A percentile compares a stretch with the other conserved stretches of the same genome.
These are phyloP conservation scores for Talaromyces sp. DNA, from an alignment of 2,329 filamentous ascomycete species.

Conservation along the genomic window DNA sequence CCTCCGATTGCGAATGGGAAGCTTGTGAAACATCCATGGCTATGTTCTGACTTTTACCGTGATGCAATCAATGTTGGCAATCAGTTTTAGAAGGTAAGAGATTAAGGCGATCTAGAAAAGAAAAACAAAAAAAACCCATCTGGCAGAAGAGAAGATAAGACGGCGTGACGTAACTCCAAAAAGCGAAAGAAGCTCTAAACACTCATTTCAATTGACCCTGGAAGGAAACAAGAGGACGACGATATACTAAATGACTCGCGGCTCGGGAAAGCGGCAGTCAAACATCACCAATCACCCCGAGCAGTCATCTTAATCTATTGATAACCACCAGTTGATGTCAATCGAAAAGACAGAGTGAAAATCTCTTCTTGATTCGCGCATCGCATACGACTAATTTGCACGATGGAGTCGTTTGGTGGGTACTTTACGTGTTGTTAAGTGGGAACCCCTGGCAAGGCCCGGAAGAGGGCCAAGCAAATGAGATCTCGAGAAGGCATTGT, in stretches of 20 bases:
- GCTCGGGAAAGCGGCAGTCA: neutral
- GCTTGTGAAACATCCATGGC: neutral
- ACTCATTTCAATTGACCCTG: neutral
- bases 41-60: neutral
- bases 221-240: neutral
- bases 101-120: neutral
- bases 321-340: constrained; percentile 5
- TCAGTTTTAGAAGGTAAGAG: neutral
- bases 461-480: constrained; percentile 1
- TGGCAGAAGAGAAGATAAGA: neutral
- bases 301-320: neutral
- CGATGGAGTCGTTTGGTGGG: neutral
- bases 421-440: constrained; percentile 2
- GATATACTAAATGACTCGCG: neutral
- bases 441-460: constrained; percentile 5
- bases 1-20: neutral
- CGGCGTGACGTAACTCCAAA: neutral
- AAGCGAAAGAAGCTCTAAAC: neutral
- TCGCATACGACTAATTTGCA: neutral
- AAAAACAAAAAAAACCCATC: neutral
- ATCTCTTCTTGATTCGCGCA: neutral
- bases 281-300: neutral
- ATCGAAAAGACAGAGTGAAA: neutral
- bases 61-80: neutral
- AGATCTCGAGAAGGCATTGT: neutral